Evolutionary conservation across 805 yeast genomes (phyloP), one percentile per base, ranked within the genome.

Genomic region (Henningerozyma blattae): DNA sequence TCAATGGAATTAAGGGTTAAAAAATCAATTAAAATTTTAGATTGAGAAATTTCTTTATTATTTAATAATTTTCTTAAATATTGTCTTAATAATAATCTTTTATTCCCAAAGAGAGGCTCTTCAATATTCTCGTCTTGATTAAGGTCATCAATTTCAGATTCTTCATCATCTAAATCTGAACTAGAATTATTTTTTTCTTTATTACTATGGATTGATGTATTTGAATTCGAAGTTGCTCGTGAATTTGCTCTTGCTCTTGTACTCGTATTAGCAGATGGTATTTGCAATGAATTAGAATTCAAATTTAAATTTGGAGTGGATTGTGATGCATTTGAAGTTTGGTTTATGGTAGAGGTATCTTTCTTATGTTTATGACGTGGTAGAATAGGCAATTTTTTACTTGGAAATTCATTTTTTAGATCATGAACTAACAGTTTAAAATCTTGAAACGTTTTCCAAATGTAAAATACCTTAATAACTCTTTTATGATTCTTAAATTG

Each of bases 51-150:
- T 29, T 73, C 77, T 5, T 72, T 65, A 30, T 71, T 68, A 18
- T 67, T 59, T 7, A 70, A 47, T 14, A 87, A 56, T 2, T 65
- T 54, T 18, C 67, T 61, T 32, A 89, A 49, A 47, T 83, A 89
- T 0, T 85, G 82, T 30, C 96, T 64, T 30, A 89, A 63, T 0
- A 91, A 71, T 7, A 84, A 65, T 29, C 97, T 62, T 43, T 83
- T 70, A 41, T 75, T 77, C 51, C 89, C 97, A 13, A 3, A 5
- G 7, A 24, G 45, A 30, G 42, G 45, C 19, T 47, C 50, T 14
- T 47, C 52, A 27, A 34, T 27, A 9, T 39, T 35, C 7, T 38
- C 42, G 9, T 28, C 39, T 18, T 38, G 37, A 4, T 40, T 40
- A 3, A 32, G 40, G 4, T 30, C 36, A 14, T 31, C 41, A 4